Conservation (phyloP, 371 early-diverging fungal genomes). For the Sporodiniella umbellata region DNA sequence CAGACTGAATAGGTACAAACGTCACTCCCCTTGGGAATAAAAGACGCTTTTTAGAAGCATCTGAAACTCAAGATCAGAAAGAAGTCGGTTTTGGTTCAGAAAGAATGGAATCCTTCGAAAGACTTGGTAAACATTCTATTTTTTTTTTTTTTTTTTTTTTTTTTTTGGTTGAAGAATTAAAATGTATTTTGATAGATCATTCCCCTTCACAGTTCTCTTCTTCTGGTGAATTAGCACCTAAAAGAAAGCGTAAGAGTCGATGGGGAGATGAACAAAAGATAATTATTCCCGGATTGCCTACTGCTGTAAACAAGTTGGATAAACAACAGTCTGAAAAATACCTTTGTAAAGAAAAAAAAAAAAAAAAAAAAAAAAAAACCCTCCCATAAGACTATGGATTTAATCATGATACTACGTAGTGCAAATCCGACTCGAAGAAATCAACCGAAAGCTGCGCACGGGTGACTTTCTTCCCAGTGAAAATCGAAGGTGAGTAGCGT, state of each 20-base stretch:
- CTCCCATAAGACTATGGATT: too few species aligned
- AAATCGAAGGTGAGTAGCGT: conserved; percentile 64
- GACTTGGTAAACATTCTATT: too few species aligned
- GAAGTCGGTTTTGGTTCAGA: neutral
- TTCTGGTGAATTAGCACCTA: conserved; percentile 36
- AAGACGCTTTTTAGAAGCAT: conserved; percentile 31
- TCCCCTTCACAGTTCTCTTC: conserved; percentile 2
- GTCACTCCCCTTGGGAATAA: conserved; percentile 42
- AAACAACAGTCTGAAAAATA: conserved; percentile 83
- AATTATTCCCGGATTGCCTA: conserved; percentile 79
- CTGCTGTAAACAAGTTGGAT: conserved; percentile 74
- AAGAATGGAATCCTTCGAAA: neutral
- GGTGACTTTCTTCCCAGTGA: conserved; percentile 84
- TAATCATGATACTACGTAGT: too few species aligned
- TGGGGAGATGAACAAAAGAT: conserved; percentile 83
- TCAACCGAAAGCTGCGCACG: conserved; percentile 73
- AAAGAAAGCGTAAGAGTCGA: conserved; percentile 68
- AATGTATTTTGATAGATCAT: neutral
- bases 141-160: too few species aligned
- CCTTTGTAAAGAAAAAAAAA: conserved; percentile 46
- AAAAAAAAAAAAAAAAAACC: too few species aligned
- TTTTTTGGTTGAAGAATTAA: too few species aligned
- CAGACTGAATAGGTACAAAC: conserved; percentile 34
- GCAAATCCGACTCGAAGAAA: conserved; percentile 88
- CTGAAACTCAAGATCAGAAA: neutral